Conservation (phyloP, 106 monocot genomes). For the Cymbidium sinense region DNA sequence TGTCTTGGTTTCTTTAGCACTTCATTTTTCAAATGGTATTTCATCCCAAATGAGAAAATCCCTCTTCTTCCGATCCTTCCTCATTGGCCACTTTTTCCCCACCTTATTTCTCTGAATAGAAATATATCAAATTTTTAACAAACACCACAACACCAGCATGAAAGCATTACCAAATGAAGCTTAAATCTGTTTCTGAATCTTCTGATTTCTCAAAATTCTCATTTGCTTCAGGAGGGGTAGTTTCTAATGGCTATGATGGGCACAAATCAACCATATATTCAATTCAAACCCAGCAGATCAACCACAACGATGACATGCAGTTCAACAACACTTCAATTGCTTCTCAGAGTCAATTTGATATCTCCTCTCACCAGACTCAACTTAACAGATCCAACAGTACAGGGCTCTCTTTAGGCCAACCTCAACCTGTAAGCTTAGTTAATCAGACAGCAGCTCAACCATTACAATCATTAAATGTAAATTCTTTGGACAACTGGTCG, state of each 20-base stretch:
- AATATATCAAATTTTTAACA: no score
- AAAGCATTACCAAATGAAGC: no score
- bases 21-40: no score
- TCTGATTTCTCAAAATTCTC: background rate
- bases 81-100: no score
- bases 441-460: conserved; percentile 11
- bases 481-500: conserved; percentile 8
- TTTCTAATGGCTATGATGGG: background rate
- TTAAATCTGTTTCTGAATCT: no score
- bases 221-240: background rate
- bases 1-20: no score
- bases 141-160: no score
- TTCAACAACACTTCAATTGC: background rate
- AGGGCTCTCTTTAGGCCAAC: conserved; percentile 23
- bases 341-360: conserved; percentile 20
- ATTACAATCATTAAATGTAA: conserved; percentile 12
- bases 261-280: background rate
- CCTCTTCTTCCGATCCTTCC: no score
- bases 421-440: conserved; percentile 16
- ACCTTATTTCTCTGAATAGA: no score
- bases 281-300: background rate
- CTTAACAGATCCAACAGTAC: conserved; percentile 16
- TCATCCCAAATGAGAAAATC: no score
- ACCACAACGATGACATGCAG: background rate
- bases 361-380: conserved; percentile 5